Conservation (phyloP, 2,329 filamentous ascomycete genomes). For the Beauveria rudraprayagi region DNA sequence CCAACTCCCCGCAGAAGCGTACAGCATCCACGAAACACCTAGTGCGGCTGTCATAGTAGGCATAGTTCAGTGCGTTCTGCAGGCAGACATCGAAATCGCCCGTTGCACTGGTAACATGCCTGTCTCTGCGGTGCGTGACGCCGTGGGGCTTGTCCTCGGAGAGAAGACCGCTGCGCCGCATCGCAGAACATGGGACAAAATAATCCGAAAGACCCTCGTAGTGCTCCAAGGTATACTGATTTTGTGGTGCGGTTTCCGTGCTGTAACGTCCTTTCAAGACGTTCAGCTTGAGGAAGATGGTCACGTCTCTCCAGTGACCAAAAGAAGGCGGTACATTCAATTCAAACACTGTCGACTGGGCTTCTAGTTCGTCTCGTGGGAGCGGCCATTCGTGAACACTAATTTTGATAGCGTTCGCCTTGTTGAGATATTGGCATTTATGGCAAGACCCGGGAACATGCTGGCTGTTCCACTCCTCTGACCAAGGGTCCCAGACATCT, state of each 20-base stretch:
- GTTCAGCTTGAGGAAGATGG: slow-evolving; percentile 33
- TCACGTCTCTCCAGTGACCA: slow-evolving; percentile 39
- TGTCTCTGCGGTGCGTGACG: too few relatives aligned
- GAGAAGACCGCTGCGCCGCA: not conserved
- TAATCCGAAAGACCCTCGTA: not conserved
- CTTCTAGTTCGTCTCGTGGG: slow-evolving; percentile 22
- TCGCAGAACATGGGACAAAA: not conserved
- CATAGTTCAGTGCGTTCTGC: too few relatives aligned
- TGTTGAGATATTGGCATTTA: too few relatives aligned
- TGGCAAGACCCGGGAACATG: too few relatives aligned
- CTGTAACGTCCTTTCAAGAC: slow-evolving; percentile 2
- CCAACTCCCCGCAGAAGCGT: too few relatives aligned
- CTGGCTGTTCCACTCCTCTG: too few relatives aligned
- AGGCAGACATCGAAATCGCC: too few relatives aligned
- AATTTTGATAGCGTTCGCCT: slow-evolving; percentile 35
- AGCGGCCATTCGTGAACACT: slow-evolving; percentile 49
- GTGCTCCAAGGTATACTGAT: slow-evolving; percentile 5
- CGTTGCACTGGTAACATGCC: too few relatives aligned
- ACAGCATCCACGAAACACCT: too few relatives aligned
- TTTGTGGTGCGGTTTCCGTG: not conserved
- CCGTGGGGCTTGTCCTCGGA: not conserved
- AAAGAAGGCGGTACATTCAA: slow-evolving; percentile 33
- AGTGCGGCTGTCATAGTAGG: too few relatives aligned
- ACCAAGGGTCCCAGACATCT: too few relatives aligned
- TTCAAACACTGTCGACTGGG: slow-evolving; percentile 46